These are phyloP conservation scores for Chlorella sorokiniana DNA, from an alignment of 139 green algal genomes.

Conservation along the genomic window DNA sequence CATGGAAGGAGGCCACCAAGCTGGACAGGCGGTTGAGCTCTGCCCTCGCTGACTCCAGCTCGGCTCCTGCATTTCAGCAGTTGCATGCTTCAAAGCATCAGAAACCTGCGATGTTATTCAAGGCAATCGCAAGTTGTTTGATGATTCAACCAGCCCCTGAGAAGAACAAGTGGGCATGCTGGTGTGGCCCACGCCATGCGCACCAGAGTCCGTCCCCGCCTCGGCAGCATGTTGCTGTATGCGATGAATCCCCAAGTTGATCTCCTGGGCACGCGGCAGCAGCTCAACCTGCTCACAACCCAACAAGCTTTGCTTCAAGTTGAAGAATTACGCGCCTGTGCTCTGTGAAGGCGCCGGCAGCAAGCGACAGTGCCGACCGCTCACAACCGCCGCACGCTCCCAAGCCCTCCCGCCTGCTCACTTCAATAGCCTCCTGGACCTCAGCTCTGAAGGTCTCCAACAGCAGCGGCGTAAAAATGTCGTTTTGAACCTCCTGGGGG, in stretches of 20 bases:
- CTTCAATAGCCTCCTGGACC: neutral
- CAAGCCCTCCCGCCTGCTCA: neutral
- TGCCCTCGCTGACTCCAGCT: neutral
- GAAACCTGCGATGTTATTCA: too few species aligned
- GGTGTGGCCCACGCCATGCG: neutral
- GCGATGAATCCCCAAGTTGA: neutral
- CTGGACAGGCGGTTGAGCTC: constrained; percentile 5
- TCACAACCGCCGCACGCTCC: neutral
- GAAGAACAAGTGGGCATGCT: neutral
- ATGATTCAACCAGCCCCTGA: neutral
- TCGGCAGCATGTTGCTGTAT: neutral
- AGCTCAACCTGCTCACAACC: neutral
- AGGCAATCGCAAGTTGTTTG: neutral
- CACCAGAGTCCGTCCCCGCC: neutral
- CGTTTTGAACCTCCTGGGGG: neutral
- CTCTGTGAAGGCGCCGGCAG: neutral
- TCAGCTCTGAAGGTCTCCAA: neutral
- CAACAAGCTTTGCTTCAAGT: neutral
- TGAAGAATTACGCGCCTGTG: neutral
- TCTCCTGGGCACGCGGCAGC: neutral
- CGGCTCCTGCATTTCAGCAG: neutral
- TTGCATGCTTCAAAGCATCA: too few species aligned
- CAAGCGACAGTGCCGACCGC: neutral
- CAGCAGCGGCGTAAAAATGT: neutral
- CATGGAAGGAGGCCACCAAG: constrained; percentile 25